Percentiles rank a stretch among this genome's conserved stretches.
Evolutionary conservation across 306 rosid genomes (phyloP).

Genomic region (Arachis stenosperma): DNA sequence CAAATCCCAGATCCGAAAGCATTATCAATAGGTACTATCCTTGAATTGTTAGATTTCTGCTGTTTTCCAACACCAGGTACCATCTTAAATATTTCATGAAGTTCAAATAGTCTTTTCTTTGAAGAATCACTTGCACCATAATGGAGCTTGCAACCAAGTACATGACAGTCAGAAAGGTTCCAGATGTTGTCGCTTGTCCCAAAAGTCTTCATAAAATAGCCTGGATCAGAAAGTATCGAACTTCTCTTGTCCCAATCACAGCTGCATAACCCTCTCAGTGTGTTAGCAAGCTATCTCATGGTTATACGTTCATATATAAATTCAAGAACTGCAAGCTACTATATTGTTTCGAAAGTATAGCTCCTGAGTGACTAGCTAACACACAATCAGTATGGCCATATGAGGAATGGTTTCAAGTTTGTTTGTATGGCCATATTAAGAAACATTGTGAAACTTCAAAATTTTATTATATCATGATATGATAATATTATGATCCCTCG

Average conservation of each 20-base stretch:
- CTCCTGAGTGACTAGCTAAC: conserved; percentile 2
- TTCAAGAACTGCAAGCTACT: background rate
- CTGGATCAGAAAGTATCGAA: conserved; percentile 56
- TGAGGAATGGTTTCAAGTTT: background rate
- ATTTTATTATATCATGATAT: background rate
- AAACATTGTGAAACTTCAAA: background rate
- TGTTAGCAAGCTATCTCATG: conserved; percentile 41
- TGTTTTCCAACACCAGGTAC: conserved; percentile 64
- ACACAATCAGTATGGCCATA: conserved; percentile 4
- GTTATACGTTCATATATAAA: background rate
- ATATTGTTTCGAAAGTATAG: conserved; percentile 9
- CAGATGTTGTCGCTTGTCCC: conserved; percentile 56
- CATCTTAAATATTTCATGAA: conserved; percentile 84
- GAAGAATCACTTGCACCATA: conserved; percentile 48
- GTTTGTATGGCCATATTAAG: too few relatives aligned
- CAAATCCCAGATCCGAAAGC: conserved; percentile 61
- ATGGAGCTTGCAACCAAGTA: conserved; percentile 83
- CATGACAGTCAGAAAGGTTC: conserved; percentile 88
- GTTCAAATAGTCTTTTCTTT: conserved; percentile 70
- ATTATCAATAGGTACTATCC: conserved; percentile 58
- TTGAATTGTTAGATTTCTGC: conserved; percentile 42
- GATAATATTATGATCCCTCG: conserved; percentile 7
- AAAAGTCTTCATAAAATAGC: conserved; percentile 41
- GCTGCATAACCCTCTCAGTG: conserved; percentile 52
- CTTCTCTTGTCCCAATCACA: conserved; percentile 75